phyloP scores from a whole-genome alignment of 495 filamentous ascomycete genomes.

The Penicillium salamii region DNA sequence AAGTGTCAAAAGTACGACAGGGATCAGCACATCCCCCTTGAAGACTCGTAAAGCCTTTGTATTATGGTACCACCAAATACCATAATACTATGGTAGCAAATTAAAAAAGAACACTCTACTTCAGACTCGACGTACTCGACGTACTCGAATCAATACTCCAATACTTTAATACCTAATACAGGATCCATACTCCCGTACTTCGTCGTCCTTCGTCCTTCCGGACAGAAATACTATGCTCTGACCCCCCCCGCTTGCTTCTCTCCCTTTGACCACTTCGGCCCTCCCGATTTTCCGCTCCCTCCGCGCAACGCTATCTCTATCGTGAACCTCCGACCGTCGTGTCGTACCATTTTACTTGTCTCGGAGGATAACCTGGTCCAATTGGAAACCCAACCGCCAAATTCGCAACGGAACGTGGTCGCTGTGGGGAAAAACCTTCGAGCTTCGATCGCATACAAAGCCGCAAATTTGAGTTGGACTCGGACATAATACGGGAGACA shows the following conservation, averaged over 20 bases:
- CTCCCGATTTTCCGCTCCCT: too few species aligned
- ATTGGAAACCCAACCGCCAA: conserved; percentile 23
- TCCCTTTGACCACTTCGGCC: too few species aligned
- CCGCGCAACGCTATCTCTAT: too few species aligned
- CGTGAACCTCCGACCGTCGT: too few species aligned
- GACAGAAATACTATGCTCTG: too few species aligned
- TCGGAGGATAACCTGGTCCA: conserved; percentile 28
- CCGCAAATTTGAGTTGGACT: not conserved
- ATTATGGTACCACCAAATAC: not conserved
- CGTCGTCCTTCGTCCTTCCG: too few species aligned
- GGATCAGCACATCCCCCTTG: not conserved
- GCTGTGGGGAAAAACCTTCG: conserved; percentile 24
- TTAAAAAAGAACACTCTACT: too few species aligned
- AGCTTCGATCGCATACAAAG: conserved; percentile 7
- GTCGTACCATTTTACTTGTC: conserved; percentile 3
- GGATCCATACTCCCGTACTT: not conserved
- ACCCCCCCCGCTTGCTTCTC: too few species aligned
- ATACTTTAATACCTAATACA: not conserved
- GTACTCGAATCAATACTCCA: too few species aligned
- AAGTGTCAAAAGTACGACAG: too few species aligned
- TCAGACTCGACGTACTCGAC: too few species aligned
- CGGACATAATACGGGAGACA: not conserved
- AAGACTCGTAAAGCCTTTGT: not conserved
- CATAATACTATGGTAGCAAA: too few species aligned
- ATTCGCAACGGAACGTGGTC: conserved; percentile 26